Conservation (phyloP, 352 stramenopile genomes). For the Phytophthora cactorum region DNA sequence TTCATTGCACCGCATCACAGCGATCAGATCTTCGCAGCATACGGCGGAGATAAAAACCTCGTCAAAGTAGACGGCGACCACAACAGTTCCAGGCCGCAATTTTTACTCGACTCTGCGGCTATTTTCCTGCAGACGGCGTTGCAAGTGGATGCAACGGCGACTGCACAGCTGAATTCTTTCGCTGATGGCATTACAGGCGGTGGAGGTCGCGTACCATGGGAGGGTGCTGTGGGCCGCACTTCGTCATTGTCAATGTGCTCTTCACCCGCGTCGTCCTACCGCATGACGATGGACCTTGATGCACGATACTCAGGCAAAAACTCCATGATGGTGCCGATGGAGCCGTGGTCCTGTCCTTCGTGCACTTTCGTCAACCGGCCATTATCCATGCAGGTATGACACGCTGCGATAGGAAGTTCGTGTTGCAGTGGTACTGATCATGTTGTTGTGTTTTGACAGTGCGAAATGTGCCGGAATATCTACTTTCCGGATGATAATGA, state of each 20-base stretch:
- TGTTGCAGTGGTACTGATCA: constrained; percentile 3
- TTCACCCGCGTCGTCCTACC: constrained; percentile 40
- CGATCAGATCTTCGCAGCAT: constrained; percentile 83
- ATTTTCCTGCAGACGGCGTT: constrained; percentile 97
- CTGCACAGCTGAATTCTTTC: constrained; percentile 32
- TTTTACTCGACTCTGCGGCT: constrained; percentile 94
- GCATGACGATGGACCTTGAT: constrained; percentile 71
- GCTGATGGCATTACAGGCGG: constrained; percentile 27
- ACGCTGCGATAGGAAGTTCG: not conserved
- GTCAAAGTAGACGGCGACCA: constrained; percentile 98
- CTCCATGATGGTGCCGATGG: constrained; percentile 45
- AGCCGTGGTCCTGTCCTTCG: constrained; percentile 60
- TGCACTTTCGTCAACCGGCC: constrained; percentile 77
- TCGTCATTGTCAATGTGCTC: constrained; percentile 43
- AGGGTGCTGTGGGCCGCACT: constrained; percentile 27
- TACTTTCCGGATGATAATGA: constrained; percentile 45
- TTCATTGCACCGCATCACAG: constrained; percentile 94
- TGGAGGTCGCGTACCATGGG: constrained; percentile 51
- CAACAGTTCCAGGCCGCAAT: constrained; percentile 95
- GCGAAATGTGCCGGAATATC: constrained; percentile 54
- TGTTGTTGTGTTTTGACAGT: constrained; percentile 33
- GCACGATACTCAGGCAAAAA: constrained; percentile 52
- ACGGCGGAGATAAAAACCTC: constrained; percentile 98
- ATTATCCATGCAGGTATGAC: constrained; percentile 62
- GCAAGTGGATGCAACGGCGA: constrained; percentile 57